phyloP scores from a whole-genome alignment of 1,139 yeast genomes.

The Candida sp. region DNA sequence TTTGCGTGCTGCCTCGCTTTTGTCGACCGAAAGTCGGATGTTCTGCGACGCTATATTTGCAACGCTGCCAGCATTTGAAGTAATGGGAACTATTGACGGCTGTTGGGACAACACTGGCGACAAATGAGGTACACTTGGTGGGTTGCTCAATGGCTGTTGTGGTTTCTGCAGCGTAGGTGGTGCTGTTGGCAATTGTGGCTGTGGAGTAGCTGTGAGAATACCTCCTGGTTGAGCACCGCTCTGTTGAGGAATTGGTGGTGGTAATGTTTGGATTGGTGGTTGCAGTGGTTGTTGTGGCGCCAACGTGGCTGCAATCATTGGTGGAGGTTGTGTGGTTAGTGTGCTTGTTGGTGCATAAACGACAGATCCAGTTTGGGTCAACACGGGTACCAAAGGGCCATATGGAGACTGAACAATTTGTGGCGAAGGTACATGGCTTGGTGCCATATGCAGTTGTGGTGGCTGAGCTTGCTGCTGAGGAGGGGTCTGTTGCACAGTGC shows the following conservation, averaged over 20 bases:
- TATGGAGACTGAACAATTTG: slow-evolving; percentile 33
- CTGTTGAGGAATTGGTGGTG: slow-evolving; percentile 5
- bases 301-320: slow-evolving; percentile 5
- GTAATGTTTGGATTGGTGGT: background rate
- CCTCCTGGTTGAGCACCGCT: background rate
- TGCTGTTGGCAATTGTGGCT: slow-evolving; percentile 2
- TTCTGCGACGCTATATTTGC: slow-evolving; percentile 17
- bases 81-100: slow-evolving; percentile 16
- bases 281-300: slow-evolving; percentile 6
- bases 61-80: slow-evolving; percentile 16
- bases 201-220: background rate
- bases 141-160: background rate
- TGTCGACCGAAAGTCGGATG: slow-evolving; percentile 11
- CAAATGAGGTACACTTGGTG: background rate
- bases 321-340: slow-evolving; percentile 9
- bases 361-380: slow-evolving; percentile 25
- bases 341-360: slow-evolving; percentile 17
- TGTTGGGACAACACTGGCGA: slow-evolving; percentile 6
- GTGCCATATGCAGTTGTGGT: slow-evolving; percentile 3
- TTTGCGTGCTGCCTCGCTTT: slow-evolving; percentile 1
- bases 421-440: slow-evolving; percentile 6
- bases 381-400: slow-evolving; percentile 40
- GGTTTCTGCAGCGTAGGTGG: slow-evolving; percentile 5
- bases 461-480: background rate
- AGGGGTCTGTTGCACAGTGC: background rate